Evolutionary conservation across 169 alveolate genomes (phyloP), one percentile per base, ranked within the genome.

Genomic region (Plasmodium inui): DNA sequence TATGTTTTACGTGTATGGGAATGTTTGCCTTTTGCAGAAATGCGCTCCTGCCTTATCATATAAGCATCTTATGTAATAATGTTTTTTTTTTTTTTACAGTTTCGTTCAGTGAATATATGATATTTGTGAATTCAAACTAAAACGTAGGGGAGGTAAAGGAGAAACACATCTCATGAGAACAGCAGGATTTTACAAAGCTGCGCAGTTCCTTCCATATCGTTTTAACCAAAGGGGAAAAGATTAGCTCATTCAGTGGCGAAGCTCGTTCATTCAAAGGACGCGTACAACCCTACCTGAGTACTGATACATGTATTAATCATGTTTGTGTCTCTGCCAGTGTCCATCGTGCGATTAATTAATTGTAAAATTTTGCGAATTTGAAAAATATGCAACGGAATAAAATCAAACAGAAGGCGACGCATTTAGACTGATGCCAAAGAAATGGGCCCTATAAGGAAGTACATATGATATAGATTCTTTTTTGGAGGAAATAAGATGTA

Each of bases 91-190:
- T 85, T 85, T 73, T 85, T 73, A 26, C 80, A 85, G 93, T 85
- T 85, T 85, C 93, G 37, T 3, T 85, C 78, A 74, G 55, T 28
- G 93, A 85, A 74, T 85, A 85, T 53, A 85, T 85, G 79, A 14
- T 73, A 73, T 85, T 85, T 76, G 78, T 85, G 78, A 74, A 41
- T 32, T 73, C 93, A 73, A 72, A 85, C 80, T 85, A 44, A 74
- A 22, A 37, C 37, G 37, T 17, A n/a, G 19, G 55, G 26, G 41
- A 9, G 19, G 44, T 44, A 82, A 28, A 26, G 55, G 22, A n/a
- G 39, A 85, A 67, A 14, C 30, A 61, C 74, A 19, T 5, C 32
- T n/a, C 28, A 17, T 61, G 19, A 34, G 14, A 61, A 61, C 74
- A 61, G 74, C n/a, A 55, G 0, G 32, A 26, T 61, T n/a, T n/a